Base-by-base conservation (phyloP, 441 rosid genomes). In the Syzygium malaccense region DNA sequence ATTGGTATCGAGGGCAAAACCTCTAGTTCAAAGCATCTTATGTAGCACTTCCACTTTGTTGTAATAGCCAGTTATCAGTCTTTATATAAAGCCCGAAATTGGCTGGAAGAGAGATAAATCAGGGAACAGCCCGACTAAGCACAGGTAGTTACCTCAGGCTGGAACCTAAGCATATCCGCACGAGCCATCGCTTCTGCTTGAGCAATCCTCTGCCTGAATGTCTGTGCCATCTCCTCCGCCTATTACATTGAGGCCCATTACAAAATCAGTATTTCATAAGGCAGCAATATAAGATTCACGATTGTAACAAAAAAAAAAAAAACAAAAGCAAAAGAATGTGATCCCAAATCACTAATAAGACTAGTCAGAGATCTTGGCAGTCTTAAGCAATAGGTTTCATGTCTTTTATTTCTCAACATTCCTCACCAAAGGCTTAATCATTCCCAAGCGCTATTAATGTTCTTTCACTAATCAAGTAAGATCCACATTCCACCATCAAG, bases 161-260 rank as follows among this genome's bases (percentile, higher is more conserved):
- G 98, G 95, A 96, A 97, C 88, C 99, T 96, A 87, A 98, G 97
- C 97, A 97, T 98, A 93, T 97, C 99, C 14, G 99, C 99, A 66
- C 97, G 98, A 87, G 99, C 98, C 99, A 98, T 98, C 6, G 98
- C 98, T 96, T 98, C 99, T 68, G 99, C 99, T 93, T 96, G 98
- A 30, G 99, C 99, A 53, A 97, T 97, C 92, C 99, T 95, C 93
- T 98, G 98, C 91, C 99, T 95, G 94, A 98, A 98, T 86, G 98
- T 95, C 92, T 95, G 98, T 83, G 99, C 99, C 99, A 98, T 98
- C 96, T 98, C 99, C 95, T 98, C 99, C 37, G 99, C 99, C 99
- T 98, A 88, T 91, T 71, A 91, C 80, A 87, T 49, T 88, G 78
- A 54, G 14, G 25, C 30, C 84, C 84, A 78, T 41, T 25, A 53